Evolutionary conservation across 2,329 filamentous ascomycete species (phyloP), one percentile per base, ranked within the genome.

Genomic region (Penicillium sp.): DNA sequence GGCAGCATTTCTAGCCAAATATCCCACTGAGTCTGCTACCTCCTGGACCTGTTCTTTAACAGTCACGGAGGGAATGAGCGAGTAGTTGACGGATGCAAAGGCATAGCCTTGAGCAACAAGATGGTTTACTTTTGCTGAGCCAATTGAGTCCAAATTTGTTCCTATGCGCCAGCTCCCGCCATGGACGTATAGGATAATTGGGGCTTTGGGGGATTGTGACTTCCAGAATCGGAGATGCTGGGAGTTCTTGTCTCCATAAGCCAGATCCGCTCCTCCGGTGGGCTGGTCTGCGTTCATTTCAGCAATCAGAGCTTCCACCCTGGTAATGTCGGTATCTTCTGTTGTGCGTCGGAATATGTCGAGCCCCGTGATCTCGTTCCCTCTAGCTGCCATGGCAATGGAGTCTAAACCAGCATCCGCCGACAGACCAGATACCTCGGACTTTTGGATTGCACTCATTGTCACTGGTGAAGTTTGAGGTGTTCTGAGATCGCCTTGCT

Each of bases 41-140:
- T 51, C 38, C 39, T 48, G 48, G 14, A 48, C 39, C 34, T 55
- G 45, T 13, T 55, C 44, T 31, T 52, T 44, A n/a, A 52, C 48
- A 2, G 24, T 40, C 22, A 45, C 48, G 14, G 43, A 31, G 11
- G 53, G 44, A 13, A 52, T 29, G 18, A 52, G 48, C 10, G 48
- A 40, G 16, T 36, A 52, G 13, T 52, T 52, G 14, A 36, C n/a
- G 13, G 29, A 34, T 3, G 29, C 39, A 7, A 49, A 43, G 6
- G 39, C 32, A 38, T 55, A 55, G 14, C 53, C 40, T n/a, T 45
- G 3, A n/a, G 14, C 6, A 1, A 32, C 36, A n/a, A 48, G 36
- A 36, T 48, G 39, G 10, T 5, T 6, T 11, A 48, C 10, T 38
- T 55, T 48, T 13, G 29, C 16, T 1, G 48, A 53, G 7, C 48